These are phyloP conservation scores for Gossypium bickii DNA, from an alignment of 345 rosid species.

Conservation along the genomic window DNA sequence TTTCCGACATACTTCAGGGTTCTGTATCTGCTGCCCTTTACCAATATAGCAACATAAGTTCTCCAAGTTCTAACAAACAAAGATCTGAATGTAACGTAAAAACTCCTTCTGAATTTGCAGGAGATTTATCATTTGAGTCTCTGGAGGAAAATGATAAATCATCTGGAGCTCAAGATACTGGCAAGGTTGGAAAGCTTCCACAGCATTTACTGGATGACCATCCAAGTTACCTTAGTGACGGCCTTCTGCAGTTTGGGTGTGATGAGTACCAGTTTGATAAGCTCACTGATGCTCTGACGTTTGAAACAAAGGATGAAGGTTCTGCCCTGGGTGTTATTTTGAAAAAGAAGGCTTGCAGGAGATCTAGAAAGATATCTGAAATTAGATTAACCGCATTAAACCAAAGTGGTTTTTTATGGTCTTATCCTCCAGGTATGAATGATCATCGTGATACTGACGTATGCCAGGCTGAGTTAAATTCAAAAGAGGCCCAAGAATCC, in stretches of 20 bases:
- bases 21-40: constrained; percentile 30
- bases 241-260: constrained; percentile 18
- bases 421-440: constrained; percentile 20
- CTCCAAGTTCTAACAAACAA: constrained; percentile 19
- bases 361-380: constrained; percentile 66
- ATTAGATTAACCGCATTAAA: constrained; percentile 34
- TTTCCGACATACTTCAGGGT: constrained; percentile 19
- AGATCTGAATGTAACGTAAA: constrained; percentile 8
- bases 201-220: constrained; percentile 5
- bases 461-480: constrained; percentile 23
- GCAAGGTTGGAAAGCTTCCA: constrained; percentile 15
- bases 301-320: constrained; percentile 30
- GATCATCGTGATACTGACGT: constrained; percentile 27
- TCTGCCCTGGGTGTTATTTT: constrained; percentile 21
- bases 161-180: constrained; percentile 19
- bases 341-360: constrained; percentile 56
- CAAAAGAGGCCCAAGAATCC: constrained; percentile 28
- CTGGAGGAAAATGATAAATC: constrained; percentile 20
- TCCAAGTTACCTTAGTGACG: not conserved
- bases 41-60: constrained; percentile 32
- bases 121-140: constrained; percentile 23
- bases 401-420: constrained; percentile 31
- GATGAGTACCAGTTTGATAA: constrained; percentile 33
- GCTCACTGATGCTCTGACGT: constrained; percentile 34
- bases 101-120: constrained; percentile 13